phyloP scores from a whole-genome alignment of 768 basidiomycete genomes.

The Mycena olivaceomarginata region DNA sequence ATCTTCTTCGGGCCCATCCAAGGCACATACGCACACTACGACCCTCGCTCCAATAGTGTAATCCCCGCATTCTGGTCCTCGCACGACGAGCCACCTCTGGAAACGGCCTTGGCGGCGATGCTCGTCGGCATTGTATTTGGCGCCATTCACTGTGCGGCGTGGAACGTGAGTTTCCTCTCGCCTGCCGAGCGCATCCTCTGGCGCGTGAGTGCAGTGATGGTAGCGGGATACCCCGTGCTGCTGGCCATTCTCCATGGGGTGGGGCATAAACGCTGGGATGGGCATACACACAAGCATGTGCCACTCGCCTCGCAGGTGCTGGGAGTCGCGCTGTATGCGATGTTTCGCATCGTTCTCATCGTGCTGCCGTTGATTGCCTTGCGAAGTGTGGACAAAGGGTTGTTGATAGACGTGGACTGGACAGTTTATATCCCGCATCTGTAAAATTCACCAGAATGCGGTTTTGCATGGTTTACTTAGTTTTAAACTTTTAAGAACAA shows the following conservation, averaged over 20 bases:
- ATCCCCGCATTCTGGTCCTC: not conserved
- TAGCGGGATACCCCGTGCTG: not conserved
- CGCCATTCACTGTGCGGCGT: not conserved
- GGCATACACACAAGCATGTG: not conserved
- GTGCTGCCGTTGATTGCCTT: too few relatives aligned
- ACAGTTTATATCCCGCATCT: too few relatives aligned
- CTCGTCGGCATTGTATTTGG: not conserved
- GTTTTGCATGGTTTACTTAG: too few relatives aligned
- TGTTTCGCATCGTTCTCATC: too few relatives aligned
- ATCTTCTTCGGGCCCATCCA: not conserved
- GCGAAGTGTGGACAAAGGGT: too few relatives aligned
- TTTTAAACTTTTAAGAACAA: too few relatives aligned
- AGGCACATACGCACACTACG: not conserved
- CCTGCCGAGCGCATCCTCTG: not conserved
- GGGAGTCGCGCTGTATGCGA: too few relatives aligned
- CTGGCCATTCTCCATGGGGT: not conserved
- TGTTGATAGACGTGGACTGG: too few relatives aligned
- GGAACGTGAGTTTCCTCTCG: not conserved
- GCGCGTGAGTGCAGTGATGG: not conserved
- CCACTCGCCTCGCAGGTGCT: not conserved
- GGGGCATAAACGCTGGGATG: not conserved
- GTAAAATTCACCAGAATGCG: too few relatives aligned
- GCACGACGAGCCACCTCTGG: not conserved
- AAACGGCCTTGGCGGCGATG: not conserved
- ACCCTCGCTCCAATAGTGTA: not conserved